Base-by-base conservation (phyloP, 164 flowering plant species). In the Umbellularia californica region DNA sequence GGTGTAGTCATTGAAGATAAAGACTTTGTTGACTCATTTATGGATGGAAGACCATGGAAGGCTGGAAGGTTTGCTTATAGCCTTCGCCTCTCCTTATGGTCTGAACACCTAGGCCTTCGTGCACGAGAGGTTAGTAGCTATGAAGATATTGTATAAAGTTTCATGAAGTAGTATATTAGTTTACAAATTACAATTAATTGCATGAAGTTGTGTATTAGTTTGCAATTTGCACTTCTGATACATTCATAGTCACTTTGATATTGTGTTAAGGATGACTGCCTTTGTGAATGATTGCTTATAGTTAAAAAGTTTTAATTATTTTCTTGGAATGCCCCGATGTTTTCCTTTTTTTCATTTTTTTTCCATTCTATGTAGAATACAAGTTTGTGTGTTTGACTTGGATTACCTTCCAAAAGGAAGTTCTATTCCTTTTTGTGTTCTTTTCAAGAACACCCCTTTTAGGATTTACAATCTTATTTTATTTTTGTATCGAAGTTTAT, bases 1-100 rank as follows among this genome's bases (percentile, higher is more conserved):
- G 97, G 90, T 27, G 91, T 91, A 28, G 85, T 96, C n/a, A 88
- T 96, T 81, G 99, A 96, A 85, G 99, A 94, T 82, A 90, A 85
- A 82, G 97, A 92, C 27, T 86, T 86, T 58, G 84, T 89, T 67
- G 86, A 86, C 69, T 92, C 99, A 33, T 81, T 51, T n/a, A 91
- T 92, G 94, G 84, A 81, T 71, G 97, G 95, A 28, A 84, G 82
- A 66, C 87, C 87, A 50, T 90, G 92, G 92, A 90, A 87, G 80
- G 97, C 97, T 77, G 97, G 97, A 76, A 92, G 84, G 69, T 92
- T 90, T 79, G 67, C 92, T 79, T 78, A 72, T 64, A 89, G 90
- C 79, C 97, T 92, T 69, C 93, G 97, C 24, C 84, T 86, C 47
- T 87, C 95, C 7, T 72, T 92, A 72, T 92, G 97, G 97, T 85